phyloP scores from a whole-genome alignment of 2,329 filamentous ascomycete species.

The Bipolaris gigantea region DNA sequence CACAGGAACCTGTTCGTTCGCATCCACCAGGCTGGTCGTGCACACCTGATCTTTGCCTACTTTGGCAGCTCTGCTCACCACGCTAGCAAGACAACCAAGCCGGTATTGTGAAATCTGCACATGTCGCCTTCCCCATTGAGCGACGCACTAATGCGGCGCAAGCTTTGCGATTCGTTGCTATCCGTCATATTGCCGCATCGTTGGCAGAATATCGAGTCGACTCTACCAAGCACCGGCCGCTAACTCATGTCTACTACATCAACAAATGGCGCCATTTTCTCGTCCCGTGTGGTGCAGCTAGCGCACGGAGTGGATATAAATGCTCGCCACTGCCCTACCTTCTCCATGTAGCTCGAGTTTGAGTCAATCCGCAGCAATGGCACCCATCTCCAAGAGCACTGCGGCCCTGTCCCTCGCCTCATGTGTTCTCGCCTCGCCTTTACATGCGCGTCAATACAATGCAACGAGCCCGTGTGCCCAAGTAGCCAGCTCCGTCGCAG shows the following conservation, averaged over 20 bases:
- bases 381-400: conserved; percentile 23
- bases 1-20: too few relatives aligned
- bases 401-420: conserved; percentile 34
- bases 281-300: neutral
- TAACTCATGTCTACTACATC: neutral
- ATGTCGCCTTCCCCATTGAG: neutral
- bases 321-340: neutral
- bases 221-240: neutral
- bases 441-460: conserved; percentile 32
- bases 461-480: conserved; percentile 38
- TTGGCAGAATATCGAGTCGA: neutral
- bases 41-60: neutral
- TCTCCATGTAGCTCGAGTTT: neutral
- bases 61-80: neutral
- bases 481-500: conserved; percentile 33
- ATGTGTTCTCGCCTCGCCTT: conserved; percentile 30
- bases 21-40: neutral
- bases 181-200: neutral
- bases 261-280: neutral
- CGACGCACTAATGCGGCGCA: neutral
- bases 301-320: neutral
- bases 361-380: conserved; percentile 24
- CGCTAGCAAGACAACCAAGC: neutral
- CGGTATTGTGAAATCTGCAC: too few relatives aligned
- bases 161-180: neutral